Conservation (phyloP, 2,329 filamentous ascomycete genomes). For the Emydomyces testavorans region DNA sequence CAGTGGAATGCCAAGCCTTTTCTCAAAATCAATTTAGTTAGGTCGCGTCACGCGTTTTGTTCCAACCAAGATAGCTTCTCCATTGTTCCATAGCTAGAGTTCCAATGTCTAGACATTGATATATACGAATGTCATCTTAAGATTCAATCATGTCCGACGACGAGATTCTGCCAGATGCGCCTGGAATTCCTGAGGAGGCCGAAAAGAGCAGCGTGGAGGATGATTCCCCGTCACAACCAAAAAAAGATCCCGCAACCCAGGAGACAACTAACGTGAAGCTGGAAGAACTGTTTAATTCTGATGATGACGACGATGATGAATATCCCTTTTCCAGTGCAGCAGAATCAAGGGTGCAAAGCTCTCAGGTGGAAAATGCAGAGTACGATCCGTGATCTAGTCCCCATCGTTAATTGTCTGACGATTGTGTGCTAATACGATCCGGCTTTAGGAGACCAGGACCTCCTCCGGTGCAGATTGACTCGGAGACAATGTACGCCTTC, state of each 20-base stretch:
- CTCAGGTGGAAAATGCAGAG: slow-evolving; percentile 4
- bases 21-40: too few species aligned
- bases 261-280: slow-evolving; percentile 33
- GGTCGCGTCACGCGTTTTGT: too few species aligned
- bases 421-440: not conserved
- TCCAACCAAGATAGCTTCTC: too few species aligned
- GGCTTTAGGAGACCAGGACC: slow-evolving; percentile 22
- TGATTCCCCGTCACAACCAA: slow-evolving; percentile 21
- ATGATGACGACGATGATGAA: slow-evolving; percentile 45
- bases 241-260: slow-evolving; percentile 22
- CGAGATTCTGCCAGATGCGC: slow-evolving; percentile 12
- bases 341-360: not conserved
- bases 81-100: too few species aligned
- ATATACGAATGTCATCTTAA: too few species aligned
- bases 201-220: slow-evolving; percentile 9
- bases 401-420: not conserved
- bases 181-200: not conserved
- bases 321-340: slow-evolving; percentile 45
- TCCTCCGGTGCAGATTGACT: slow-evolving; percentile 49
- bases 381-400: not conserved
- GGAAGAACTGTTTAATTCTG: slow-evolving; percentile 50
- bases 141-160: slow-evolving; percentile 12
- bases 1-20: too few species aligned
- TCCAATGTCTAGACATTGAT: too few species aligned
- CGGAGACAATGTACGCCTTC: slow-evolving; percentile 81